A percentile compares a stretch with the other conserved stretches of the same genome.
phyloP scores from a whole-genome alignment of 768 basidiomycete species.

The Calocybe indica region DNA sequence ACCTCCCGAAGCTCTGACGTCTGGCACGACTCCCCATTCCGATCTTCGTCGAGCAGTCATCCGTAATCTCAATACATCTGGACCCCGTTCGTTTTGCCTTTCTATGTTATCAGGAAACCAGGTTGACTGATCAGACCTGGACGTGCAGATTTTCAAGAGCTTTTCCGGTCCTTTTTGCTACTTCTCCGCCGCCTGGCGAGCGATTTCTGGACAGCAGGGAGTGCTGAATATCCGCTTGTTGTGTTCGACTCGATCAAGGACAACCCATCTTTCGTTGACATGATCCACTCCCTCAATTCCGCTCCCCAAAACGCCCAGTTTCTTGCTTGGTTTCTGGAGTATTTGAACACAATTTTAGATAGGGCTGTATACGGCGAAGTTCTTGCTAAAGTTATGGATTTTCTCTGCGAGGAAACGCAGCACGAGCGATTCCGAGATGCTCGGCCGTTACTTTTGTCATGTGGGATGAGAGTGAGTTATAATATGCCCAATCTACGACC shows the following conservation, averaged over 20 bases:
- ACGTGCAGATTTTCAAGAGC: constrained; percentile 48
- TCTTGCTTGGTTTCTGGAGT: constrained; percentile 61
- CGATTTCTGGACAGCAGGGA: constrained; percentile 65
- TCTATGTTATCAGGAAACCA: constrained; percentile 7
- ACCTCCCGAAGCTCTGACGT: constrained; percentile 35
- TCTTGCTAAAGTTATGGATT: constrained; percentile 66
- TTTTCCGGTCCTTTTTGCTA: constrained; percentile 53
- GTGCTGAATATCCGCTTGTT: constrained; percentile 67
- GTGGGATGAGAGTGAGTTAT: constrained; percentile 56
- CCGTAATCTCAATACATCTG: constrained; percentile 55
- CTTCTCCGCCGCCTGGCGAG: constrained; percentile 52
- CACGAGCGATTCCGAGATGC: constrained; percentile 62
- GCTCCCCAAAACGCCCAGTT: constrained; percentile 36
- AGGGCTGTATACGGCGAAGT: constrained; percentile 50
- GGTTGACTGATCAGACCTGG: constrained; percentile 8
- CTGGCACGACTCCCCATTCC: constrained; percentile 25
- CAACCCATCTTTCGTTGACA: constrained; percentile 50
- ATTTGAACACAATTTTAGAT: constrained; percentile 50
- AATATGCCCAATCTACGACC: not conserved
- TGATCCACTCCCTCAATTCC: constrained; percentile 31
- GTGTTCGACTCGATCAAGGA: constrained; percentile 82
- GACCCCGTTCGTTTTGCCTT: constrained; percentile 44
- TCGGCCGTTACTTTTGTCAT: constrained; percentile 54
- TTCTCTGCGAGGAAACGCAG: constrained; percentile 78
- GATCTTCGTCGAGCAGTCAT: constrained; percentile 51